Percentiles rank a stretch among this genome's conserved stretches.
phyloP scores from a whole-genome alignment of 257 asterid genomes.

The Solanum chiquidenum region DNA sequence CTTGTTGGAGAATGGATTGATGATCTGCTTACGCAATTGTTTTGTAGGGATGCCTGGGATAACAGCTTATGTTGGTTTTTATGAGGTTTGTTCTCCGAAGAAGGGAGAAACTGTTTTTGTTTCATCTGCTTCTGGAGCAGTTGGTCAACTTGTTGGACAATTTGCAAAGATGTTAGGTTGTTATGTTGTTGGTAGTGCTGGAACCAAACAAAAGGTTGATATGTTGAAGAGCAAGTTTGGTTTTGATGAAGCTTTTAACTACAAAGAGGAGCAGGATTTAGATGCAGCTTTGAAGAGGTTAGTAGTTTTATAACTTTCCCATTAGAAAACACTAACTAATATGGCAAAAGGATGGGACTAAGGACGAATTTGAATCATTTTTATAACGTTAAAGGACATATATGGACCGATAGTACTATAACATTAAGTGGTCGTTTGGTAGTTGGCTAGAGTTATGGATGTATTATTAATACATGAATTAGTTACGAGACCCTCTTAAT shows the following conservation, averaged over 20 bases:
- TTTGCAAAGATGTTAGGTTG: conserved; percentile 12
- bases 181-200: conserved; percentile 16
- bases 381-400: background rate
- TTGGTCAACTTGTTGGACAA: conserved; percentile 18
- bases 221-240: conserved; percentile 20
- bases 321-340: background rate
- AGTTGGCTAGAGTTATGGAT: background rate
- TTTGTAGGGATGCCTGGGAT: conserved; percentile 8
- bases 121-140: conserved; percentile 11
- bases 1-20: background rate
- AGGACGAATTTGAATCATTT: no score
- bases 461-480: background rate
- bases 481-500: background rate
- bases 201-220: conserved; percentile 14
- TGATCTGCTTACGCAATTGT: background rate
- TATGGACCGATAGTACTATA: background rate
- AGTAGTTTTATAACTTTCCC: background rate
- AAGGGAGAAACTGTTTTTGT: conserved; percentile 1
- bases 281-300: conserved; percentile 17
- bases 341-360: no score
- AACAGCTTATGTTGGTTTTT: conserved; percentile 14
- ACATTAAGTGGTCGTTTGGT: background rate
- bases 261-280: conserved; percentile 25
- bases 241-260: conserved; percentile 25
- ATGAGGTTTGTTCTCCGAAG: conserved; percentile 7